These are phyloP conservation scores for Cardamine chenopodiifolia DNA, from an alignment of 345 rosid genomes.

Conservation along the genomic window DNA sequence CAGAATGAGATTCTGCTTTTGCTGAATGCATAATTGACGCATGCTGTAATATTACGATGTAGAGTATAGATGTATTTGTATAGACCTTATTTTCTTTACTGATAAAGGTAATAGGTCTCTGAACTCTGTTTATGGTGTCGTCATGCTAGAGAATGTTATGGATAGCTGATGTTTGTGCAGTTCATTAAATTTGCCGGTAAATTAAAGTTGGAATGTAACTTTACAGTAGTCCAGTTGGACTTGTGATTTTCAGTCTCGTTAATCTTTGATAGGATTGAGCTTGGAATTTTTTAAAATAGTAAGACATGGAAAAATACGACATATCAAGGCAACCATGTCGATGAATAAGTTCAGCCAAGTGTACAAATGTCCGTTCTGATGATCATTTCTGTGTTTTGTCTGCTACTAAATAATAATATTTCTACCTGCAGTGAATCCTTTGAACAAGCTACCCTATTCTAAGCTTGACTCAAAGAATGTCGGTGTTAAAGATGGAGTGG, in stretches of 20 bases:
- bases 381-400: slow-evolving; percentile 10
- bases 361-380: slow-evolving; percentile 23
- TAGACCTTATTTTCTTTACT: slow-evolving; percentile 17
- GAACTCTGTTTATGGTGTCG: slow-evolving; percentile 9
- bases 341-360: slow-evolving; percentile 25
- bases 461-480: slow-evolving; percentile 95
- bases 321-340: background rate
- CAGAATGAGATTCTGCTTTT: slow-evolving; percentile 17
- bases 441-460: slow-evolving; percentile 95
- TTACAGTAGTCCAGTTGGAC: background rate
- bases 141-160: slow-evolving; percentile 27
- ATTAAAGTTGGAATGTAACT: background rate
- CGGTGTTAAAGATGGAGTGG: slow-evolving; percentile 88
- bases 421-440: slow-evolving; percentile 81
- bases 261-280: background rate
- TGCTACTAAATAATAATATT: slow-evolving; percentile 24
- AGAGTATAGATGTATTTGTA: background rate
- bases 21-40: slow-evolving; percentile 6
- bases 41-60: slow-evolving; percentile 11
- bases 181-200: slow-evolving; percentile 15
- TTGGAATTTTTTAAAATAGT: background rate
- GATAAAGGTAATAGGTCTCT: slow-evolving; percentile 16
- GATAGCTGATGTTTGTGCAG: slow-evolving; percentile 34
- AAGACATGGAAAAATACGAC: background rate
- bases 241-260: slow-evolving; percentile 14